Base-by-base conservation (phyloP, 2,329 filamentous ascomycete genomes). In the Eurotiales sp. region DNA sequence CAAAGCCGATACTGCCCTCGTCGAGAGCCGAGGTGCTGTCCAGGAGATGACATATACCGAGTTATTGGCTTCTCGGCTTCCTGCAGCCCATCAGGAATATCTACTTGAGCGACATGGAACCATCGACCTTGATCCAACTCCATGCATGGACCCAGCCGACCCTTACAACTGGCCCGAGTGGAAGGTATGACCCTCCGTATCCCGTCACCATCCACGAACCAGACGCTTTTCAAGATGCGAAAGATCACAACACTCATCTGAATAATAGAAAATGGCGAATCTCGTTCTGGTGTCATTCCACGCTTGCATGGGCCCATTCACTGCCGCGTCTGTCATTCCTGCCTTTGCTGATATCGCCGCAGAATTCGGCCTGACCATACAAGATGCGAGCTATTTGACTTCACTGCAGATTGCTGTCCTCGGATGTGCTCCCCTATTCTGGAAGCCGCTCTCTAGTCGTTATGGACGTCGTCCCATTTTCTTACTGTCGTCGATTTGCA, bases 161-260 rank as follows among this genome's bases (percentile, higher is more conserved):
- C 79, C 79, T 8, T 80, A 78, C 60, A 82, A 82, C 55, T 82
- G 78, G 78, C 73, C 77, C 7, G 62, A 64, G 42, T 77, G 76
- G 73, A 81, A 79, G 69, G 75, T 75, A 22, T 12, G 27, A 22
- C 10, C 10, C n/a, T 4, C n/a, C 22, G 2, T 36, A 25, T 22
- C n/a, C 22, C 14, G 7, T 17, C n/a, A n/a, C n/a, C n/a, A n/a
- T n/a, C n/a, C n/a, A n/a, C n/a, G n/a, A n/a, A n/a, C n/a, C n/a
- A n/a, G n/a, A n/a, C n/a, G n/a, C n/a, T n/a, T n/a, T n/a, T n/a
- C n/a, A n/a, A n/a, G 22, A 22, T 25, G 39, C 10, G 6, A 14
- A 8, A 25, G 5, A 14, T 7, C 15, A 17, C 10, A 17, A 21
- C n/a, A 6, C 25, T 27, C 25, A 27, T 10, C 25, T 6, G 25